Evolutionary conservation across 2,329 filamentous ascomycete species (phyloP).

Genomic region (Colletotrichum karsti): DNA sequence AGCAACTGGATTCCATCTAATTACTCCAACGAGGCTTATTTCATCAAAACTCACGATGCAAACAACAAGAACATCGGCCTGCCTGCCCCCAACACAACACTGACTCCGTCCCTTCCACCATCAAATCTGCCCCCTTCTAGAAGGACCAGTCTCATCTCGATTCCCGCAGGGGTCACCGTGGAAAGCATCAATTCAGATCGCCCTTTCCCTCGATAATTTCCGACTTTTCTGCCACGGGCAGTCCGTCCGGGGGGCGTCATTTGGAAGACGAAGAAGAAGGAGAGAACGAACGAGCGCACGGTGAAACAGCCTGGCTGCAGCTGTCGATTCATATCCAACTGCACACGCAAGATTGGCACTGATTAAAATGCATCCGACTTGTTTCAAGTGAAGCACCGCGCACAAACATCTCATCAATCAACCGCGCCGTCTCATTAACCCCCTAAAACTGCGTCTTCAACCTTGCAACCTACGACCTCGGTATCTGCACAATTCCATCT

Average conservation of each 20-base stretch:
- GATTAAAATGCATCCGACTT: not conserved
- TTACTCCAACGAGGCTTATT: not conserved
- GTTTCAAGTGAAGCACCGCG: conserved; percentile 25
- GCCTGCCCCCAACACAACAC: not conserved
- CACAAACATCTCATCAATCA: conserved; percentile 12
- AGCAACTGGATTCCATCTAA: not conserved
- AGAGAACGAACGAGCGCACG: not conserved
- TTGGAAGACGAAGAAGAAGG: not conserved
- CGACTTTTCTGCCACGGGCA: not conserved
- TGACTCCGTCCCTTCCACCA: not conserved
- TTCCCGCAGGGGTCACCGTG: not conserved
- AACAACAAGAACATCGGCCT: not conserved
- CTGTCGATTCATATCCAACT: no score
- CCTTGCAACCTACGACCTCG: not conserved
- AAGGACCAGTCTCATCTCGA: conserved; percentile 4
- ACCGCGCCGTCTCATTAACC: not conserved
- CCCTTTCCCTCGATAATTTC: conserved; percentile 12
- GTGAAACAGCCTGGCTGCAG: not conserved
- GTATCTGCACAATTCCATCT: not conserved
- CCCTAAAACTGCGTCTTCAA: not conserved
- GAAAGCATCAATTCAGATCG: conserved; percentile 1
- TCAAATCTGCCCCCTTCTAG: conserved; percentile 20
- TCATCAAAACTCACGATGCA: not conserved
- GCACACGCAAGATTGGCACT: not conserved
- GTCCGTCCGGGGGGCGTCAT: not conserved